Evolutionary conservation across 139 green algal genomes (phyloP).

Genomic region (Closterium sp.): DNA sequence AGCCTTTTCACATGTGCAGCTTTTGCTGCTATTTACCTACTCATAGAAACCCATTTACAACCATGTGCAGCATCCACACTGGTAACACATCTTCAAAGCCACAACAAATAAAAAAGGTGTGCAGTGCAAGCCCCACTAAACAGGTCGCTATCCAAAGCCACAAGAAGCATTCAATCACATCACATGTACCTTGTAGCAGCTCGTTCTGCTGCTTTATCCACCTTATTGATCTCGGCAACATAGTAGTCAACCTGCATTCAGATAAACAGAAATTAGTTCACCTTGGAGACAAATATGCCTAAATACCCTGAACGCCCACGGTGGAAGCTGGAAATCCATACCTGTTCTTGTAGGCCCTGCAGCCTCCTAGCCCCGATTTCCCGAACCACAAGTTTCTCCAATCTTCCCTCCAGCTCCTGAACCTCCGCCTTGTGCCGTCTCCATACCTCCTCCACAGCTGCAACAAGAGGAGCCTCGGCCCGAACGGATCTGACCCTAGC

Average conservation of each 20-base stretch:
- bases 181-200: neutral
- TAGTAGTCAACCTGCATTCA: neutral
- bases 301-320: no score
- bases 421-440: neutral
- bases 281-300: no score
- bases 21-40: no score
- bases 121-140: no score
- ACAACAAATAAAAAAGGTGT: no score
- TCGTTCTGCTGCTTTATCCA: neutral
- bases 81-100: no score
- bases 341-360: neutral
- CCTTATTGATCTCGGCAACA: neutral
- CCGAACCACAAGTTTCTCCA: neutral
- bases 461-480: neutral
- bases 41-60: no score
- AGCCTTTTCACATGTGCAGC: no score
- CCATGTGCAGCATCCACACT: no score
- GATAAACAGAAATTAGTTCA: no score
- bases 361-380: neutral
- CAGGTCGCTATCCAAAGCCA: no score
- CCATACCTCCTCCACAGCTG: neutral
- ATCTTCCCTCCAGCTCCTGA: neutral
- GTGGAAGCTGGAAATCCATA: neutral
- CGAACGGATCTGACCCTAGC: neutral
- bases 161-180: no score